Evolutionary conservation across 176 grass and related monocot genomes (phyloP).

Genomic region (Chloris gayana): DNA sequence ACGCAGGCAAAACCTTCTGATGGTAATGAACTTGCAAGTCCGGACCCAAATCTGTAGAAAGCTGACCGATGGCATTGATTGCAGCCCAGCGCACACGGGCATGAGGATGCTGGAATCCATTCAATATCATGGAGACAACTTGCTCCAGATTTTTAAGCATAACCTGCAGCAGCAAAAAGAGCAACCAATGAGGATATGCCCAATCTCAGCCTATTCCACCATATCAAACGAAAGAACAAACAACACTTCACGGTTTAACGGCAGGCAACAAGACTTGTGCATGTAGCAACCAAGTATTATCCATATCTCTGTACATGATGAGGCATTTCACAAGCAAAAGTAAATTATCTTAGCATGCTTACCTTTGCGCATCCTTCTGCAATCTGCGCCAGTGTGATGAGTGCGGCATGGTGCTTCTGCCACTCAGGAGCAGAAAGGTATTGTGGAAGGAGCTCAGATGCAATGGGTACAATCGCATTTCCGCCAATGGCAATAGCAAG

Average conservation of each 20-base stretch:
- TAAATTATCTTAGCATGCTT: background rate
- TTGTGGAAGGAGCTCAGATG: conserved; percentile 78
- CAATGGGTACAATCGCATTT: conserved; percentile 88
- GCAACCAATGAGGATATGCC: conserved; percentile 23
- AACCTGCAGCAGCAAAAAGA: conserved; percentile 56
- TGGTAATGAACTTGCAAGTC: conserved; percentile 96
- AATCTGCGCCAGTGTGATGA: conserved; percentile 96
- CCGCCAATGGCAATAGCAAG: conserved; percentile 89
- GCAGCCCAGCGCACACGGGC: conserved; percentile 95
- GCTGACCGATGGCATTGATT: conserved; percentile 95
- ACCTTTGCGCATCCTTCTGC: conserved; percentile 99
- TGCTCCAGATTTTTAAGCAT: conserved; percentile 98
- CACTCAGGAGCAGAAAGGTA: conserved; percentile 84
- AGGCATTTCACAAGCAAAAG: background rate
- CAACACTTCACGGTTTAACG: background rate
- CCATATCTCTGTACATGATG: background rate
- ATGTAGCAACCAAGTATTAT: conserved; percentile 18
- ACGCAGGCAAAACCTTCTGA: conserved; percentile 82
- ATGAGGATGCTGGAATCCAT: conserved; percentile 82
- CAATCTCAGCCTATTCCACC: conserved; percentile 6
- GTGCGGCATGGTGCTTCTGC: conserved; percentile 97
- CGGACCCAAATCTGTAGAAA: conserved; percentile 93
- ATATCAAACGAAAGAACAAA: background rate
- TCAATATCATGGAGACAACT: conserved; percentile 89
- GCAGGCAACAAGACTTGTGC: conserved; percentile 6